Percentiles rank a stretch among this genome's conserved stretches.
Conservation (phyloP, 2,329 filamentous ascomycete genomes). For the Rosellinia necatrix region DNA sequence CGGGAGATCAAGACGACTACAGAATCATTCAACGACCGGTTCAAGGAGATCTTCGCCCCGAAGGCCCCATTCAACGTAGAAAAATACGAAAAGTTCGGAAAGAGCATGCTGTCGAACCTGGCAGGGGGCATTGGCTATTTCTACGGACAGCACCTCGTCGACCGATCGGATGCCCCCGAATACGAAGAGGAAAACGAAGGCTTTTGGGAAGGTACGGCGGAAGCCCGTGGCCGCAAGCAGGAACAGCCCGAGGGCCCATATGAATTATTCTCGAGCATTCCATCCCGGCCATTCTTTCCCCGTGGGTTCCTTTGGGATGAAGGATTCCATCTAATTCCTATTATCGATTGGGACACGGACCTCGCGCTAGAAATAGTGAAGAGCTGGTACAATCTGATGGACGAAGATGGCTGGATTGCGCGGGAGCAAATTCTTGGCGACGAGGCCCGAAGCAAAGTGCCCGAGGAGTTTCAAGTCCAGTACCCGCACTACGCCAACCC, state of each 20-base stretch:
- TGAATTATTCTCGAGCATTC: conserved; percentile 88
- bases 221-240: conserved; percentile 70
- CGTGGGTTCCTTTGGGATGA: conserved; percentile 98
- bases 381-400: conserved; percentile 96
- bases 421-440: conserved; percentile 92
- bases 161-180: conserved; percentile 87
- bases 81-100: conserved; percentile 78
- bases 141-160: conserved; percentile 83
- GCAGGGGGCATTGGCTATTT: conserved; percentile 96
- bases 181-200: conserved; percentile 95
- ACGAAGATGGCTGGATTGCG: conserved; percentile 96
- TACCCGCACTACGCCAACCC: conserved; percentile 51
- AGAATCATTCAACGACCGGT: conserved; percentile 74
- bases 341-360: conserved; percentile 93
- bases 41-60: conserved; percentile 72
- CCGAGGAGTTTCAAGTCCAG: conserved; percentile 15
- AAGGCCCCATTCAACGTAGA: conserved; percentile 75
- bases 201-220: conserved; percentile 91
- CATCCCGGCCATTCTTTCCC: conserved; percentile 94
- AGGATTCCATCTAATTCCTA: conserved; percentile 89
- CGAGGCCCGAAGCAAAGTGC: conserved; percentile 91
- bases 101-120: conserved; percentile 91
- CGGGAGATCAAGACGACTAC: conserved; percentile 69
- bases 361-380: conserved; percentile 84
- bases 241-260: conserved; percentile 79